Evolutionary conservation across 495 filamentous ascomycete species (phyloP).

Genomic region (Daldinia concentrica): DNA sequence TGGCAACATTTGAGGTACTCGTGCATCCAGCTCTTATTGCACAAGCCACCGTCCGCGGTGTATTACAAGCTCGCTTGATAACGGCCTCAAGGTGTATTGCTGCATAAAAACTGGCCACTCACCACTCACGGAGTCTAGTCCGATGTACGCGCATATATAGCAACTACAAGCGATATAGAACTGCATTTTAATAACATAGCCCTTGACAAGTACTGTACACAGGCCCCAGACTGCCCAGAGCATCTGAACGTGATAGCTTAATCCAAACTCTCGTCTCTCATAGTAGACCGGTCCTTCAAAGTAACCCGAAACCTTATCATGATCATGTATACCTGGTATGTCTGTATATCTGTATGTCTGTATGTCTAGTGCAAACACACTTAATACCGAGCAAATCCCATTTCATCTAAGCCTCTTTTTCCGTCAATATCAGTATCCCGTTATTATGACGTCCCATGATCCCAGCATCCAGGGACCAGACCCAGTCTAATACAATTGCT

Average conservation of each 20-base stretch:
- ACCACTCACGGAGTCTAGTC: constrained; percentile 10
- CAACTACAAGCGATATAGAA: constrained; percentile 1
- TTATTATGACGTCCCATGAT: constrained; percentile 18
- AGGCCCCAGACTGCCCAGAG: background rate
- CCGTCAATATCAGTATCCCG: background rate
- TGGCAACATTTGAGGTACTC: background rate
- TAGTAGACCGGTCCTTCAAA: background rate
- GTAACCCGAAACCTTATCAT: constrained; percentile 3
- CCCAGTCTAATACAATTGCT: constrained; percentile 23
- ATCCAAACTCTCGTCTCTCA: background rate
- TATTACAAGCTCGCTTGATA: constrained; percentile 21
- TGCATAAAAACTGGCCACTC: constrained; percentile 14
- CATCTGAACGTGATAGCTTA: background rate
- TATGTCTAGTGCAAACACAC: constrained; percentile 8
- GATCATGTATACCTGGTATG: background rate
- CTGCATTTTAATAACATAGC: constrained; percentile 2
- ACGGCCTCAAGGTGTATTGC: constrained; percentile 5
- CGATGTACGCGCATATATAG: constrained; percentile 19
- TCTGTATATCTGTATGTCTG: too few species aligned
- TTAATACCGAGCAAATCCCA: constrained; percentile 20
- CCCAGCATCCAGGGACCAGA: constrained; percentile 13
- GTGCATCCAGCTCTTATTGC: background rate
- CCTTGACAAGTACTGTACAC: constrained; percentile 12
- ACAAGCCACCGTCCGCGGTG: constrained; percentile 20
- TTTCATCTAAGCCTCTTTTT: constrained; percentile 1